Conservation (phyloP, 148 eudicot species). For the Camellia sinensis region DNA sequence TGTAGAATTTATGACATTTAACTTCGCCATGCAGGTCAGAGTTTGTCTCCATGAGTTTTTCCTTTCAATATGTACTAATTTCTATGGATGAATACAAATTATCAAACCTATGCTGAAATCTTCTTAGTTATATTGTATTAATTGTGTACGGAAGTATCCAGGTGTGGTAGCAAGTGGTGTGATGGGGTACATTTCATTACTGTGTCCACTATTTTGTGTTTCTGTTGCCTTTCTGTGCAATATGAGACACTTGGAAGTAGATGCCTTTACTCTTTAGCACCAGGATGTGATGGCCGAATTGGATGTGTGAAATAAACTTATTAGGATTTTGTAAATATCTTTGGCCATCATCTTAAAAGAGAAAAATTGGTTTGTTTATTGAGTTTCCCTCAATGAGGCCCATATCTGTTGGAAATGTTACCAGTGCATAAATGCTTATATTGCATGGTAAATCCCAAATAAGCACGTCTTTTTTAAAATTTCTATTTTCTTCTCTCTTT, state of each 20-base stretch:
- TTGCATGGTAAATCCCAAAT: background rate
- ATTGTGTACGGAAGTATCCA: background rate
- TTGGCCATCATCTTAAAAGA: background rate
- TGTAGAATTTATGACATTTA: slow-evolving; percentile 95
- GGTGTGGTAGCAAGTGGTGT: background rate
- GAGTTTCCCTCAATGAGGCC: background rate
- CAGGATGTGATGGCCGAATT: slow-evolving; percentile 4
- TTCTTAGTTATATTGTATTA: background rate
- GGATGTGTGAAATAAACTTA: background rate
- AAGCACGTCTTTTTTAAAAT: background rate
- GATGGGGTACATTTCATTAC: background rate
- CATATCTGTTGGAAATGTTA: background rate
- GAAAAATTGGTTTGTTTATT: background rate
- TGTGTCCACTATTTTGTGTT: background rate
- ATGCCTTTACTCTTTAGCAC: background rate
- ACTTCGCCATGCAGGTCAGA: slow-evolving; percentile 97
- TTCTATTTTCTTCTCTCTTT: background rate
- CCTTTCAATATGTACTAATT: background rate
- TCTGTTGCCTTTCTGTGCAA: slow-evolving; percentile 3
- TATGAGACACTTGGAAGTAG: too few species aligned
- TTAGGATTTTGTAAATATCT: background rate
- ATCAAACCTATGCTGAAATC: background rate
- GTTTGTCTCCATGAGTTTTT: background rate
- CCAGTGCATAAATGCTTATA: background rate
- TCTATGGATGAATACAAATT: background rate